Percentiles rank a stretch among this genome's conserved stretches.
Evolutionary conservation across 345 rosid genomes (phyloP).

Genomic region (Arabis alpina): DNA sequence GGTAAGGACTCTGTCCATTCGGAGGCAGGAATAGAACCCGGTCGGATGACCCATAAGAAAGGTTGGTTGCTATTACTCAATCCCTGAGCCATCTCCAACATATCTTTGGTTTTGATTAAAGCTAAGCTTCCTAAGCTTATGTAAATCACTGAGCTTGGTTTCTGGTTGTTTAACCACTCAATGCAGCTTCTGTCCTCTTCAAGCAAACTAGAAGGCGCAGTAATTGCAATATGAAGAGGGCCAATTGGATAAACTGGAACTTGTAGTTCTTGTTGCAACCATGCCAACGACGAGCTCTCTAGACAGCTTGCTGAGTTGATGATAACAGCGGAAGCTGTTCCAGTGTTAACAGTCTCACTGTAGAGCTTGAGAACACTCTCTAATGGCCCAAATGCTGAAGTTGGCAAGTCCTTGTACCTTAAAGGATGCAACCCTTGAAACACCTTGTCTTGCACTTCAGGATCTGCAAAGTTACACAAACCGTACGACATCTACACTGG

Average conservation of each 20-base stretch:
- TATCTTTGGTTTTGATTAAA: conserved; percentile 36
- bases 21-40: conserved; percentile 35
- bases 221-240: conserved; percentile 39
- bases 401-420: conserved; percentile 46
- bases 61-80: conserved; percentile 48
- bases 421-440: conserved; percentile 41
- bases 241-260: conserved; percentile 46
- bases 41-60: conserved; percentile 58
- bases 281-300: conserved; percentile 37
- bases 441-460: neutral
- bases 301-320: conserved; percentile 41
- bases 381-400: conserved; percentile 34
- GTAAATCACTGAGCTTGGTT: conserved; percentile 55
- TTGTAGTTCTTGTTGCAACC: conserved; percentile 33
- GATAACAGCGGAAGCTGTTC: conserved; percentile 42
- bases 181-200: conserved; percentile 54
- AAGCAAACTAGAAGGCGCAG: conserved; percentile 43
- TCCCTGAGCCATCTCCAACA: conserved; percentile 48
- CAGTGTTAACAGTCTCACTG: conserved; percentile 5
- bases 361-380: conserved; percentile 41
- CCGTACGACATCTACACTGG: neutral
- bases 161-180: conserved; percentile 53
- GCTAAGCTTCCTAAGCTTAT: conserved; percentile 67
- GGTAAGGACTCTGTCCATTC: conserved; percentile 43
- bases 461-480: conserved; percentile 22